Evolutionary conservation across 371 early-diverging fungal genomes (phyloP), one percentile per base, ranked within the genome.

Genomic region (Fennellomyces sp.): DNA sequence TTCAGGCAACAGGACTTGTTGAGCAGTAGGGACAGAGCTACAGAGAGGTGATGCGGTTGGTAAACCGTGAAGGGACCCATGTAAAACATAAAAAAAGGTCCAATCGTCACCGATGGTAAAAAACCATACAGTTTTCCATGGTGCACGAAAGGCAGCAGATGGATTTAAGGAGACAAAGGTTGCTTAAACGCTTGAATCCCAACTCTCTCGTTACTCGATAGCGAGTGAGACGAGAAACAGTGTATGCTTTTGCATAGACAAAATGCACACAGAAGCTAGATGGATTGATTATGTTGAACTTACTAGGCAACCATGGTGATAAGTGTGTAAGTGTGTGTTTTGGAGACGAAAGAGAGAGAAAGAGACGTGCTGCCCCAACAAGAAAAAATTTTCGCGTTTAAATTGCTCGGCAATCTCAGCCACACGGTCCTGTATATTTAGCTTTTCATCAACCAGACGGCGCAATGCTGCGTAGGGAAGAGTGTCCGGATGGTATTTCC

Each of bases 1-100:
- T 85, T 96, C 96, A 70, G 96, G 96, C 62, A 85, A 84, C 68
- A 85, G 84, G 58, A 88, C 84, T 52, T 85, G 75, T 42, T 76
- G 69, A 72, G 73, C 68, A 67, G 81, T 75, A 64, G 80, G 73
- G 49, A 72, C 78, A 58, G 65, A 64, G 61, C 71, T 73, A 52
- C 25, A 60, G n/a, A n/a, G 17, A 19, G 25, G 12, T 31, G 35
- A 33, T n/a, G n/a, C n/a, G n/a, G n/a, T n/a, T n/a, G n/a, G n/a
- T n/a, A n/a, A n/a, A n/a, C n/a, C n/a, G n/a, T n/a, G n/a, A n/a
- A n/a, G n/a, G n/a, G n/a, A n/a, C n/a, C n/a, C n/a, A n/a, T n/a
- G n/a, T n/a, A 45, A 21, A 17, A 17, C 5, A 45, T 45, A 21
- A 45, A 45, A 21, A 27, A 45, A 45, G 23, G 10, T 45, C 23